These are phyloP conservation scores for Zalaria obscura DNA, from an alignment of 2,329 filamentous ascomycete species.

Conservation along the genomic window DNA sequence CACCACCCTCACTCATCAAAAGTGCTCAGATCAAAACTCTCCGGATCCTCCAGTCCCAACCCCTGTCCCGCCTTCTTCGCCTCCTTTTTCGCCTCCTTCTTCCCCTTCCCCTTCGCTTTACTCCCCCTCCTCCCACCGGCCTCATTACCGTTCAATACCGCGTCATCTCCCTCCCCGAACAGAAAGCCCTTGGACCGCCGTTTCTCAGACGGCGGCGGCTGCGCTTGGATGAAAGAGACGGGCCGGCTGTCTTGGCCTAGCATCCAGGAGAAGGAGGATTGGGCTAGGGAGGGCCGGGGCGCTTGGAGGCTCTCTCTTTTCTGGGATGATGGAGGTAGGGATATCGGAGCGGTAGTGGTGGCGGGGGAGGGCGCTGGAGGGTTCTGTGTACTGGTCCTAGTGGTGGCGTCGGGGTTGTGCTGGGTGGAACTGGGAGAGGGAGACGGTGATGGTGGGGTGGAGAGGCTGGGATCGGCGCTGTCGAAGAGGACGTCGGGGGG, in stretches of 20 bases:
- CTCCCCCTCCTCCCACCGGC: no score
- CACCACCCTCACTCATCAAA: background rate
- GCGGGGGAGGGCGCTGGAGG: constrained; percentile 3
- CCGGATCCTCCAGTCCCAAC: background rate
- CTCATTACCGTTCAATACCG: no score
- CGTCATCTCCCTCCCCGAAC: no score
- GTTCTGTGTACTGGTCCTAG: constrained; percentile 24
- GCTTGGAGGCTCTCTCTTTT: background rate
- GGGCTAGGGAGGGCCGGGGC: constrained; percentile 44
- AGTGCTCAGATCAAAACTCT: background rate
- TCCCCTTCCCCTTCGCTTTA: no score
- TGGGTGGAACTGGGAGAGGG: constrained; percentile 31
- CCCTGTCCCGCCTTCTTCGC: background rate
- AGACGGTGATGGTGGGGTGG: background rate
- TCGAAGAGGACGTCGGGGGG: background rate
- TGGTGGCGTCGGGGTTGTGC: background rate
- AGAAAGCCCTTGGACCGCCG: constrained; percentile 9
- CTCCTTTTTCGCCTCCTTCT: constrained; percentile 2
- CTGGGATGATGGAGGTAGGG: background rate
- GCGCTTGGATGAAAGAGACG: constrained; percentile 3
- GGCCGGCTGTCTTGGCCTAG: constrained; percentile 27
- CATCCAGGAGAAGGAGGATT: constrained; percentile 72
- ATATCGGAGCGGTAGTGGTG: background rate
- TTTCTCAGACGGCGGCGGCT: constrained; percentile 6
- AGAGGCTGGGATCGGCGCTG: background rate